Evolutionary conservation across 2,329 filamentous ascomycete species (phyloP).

Genomic region (Colletotrichum filicis): DNA sequence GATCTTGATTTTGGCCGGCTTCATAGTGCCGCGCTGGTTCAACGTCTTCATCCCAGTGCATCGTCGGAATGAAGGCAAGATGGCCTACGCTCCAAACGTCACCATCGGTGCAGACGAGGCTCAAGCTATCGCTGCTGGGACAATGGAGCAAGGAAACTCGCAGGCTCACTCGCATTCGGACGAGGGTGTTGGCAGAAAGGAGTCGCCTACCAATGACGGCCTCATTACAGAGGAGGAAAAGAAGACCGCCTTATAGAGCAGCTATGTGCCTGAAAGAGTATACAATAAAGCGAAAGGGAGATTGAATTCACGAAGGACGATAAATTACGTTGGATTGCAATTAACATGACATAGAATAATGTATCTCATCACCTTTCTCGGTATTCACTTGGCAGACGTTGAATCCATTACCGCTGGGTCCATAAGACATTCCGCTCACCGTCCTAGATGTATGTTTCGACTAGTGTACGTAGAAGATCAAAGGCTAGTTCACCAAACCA

Average conservation of each 20-base stretch:
- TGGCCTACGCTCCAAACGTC: slow-evolving; percentile 37
- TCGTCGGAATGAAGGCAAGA: slow-evolving; percentile 57
- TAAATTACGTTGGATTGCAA: no score
- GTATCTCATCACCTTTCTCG: no score
- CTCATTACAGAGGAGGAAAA: slow-evolving; percentile 7
- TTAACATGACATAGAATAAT: no score
- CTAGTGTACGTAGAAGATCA: no score
- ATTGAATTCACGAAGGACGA: no score
- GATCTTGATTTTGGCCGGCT: slow-evolving; percentile 57
- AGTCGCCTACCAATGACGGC: slow-evolving; percentile 8
- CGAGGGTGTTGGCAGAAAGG: slow-evolving; percentile 2
- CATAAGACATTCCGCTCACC: no score
- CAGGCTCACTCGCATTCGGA: background rate
- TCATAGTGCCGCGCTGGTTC: slow-evolving; percentile 65
- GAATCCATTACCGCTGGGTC: no score
- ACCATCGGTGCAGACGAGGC: slow-evolving; percentile 33
- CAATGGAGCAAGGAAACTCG: slow-evolving; percentile 13
- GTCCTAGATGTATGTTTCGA: accelerated
- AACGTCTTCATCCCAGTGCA: slow-evolving; percentile 60
- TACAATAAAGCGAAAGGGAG: background rate
- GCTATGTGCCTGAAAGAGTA: background rate
- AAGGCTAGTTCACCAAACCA: background rate
- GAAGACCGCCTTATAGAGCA: background rate
- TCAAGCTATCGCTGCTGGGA: slow-evolving; percentile 24
- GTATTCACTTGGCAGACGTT: no score